Conservation (phyloP, 805 yeast genomes). For the Pichia membranifaciens region DNA sequence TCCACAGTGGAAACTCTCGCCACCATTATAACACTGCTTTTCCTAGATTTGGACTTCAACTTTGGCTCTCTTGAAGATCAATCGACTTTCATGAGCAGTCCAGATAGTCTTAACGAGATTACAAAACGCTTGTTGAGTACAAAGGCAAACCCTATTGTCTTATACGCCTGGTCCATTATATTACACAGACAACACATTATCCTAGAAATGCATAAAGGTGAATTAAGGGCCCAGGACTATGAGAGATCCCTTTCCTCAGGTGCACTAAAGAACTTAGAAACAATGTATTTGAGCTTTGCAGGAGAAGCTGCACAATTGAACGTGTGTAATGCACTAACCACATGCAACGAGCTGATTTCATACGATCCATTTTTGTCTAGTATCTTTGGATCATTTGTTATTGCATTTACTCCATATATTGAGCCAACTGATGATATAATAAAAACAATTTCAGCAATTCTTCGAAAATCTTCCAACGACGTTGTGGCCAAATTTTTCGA, state of each 20-base stretch:
- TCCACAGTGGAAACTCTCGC: conserved; percentile 39
- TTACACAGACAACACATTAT: conserved; percentile 46
- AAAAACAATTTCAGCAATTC: conserved; percentile 35
- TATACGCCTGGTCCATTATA: conserved; percentile 64
- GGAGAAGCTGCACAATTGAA: conserved; percentile 34
- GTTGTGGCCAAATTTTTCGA: conserved; percentile 41
- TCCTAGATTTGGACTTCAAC: conserved; percentile 53
- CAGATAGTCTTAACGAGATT: conserved; percentile 30
- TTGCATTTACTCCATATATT: conserved; percentile 44
- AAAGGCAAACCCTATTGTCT: conserved; percentile 41
- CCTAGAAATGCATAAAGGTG: conserved; percentile 26
- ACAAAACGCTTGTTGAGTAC: conserved; percentile 25
- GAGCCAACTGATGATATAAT: conserved; percentile 42
- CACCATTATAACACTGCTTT: conserved; percentile 44
- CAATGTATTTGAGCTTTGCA: conserved; percentile 33
- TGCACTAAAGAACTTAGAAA: conserved; percentile 19
- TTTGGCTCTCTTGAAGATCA: conserved; percentile 36
- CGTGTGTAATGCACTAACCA: conserved; percentile 41
- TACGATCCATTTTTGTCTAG: conserved; percentile 50
- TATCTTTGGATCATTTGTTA: conserved; percentile 39
- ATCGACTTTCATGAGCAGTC: conserved; percentile 37
- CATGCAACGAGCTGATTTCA: conserved; percentile 37
- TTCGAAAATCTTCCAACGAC: conserved; percentile 40
- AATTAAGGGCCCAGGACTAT: conserved; percentile 16
- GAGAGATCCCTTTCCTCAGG: conserved; percentile 3